Evolutionary conservation across 2,329 filamentous ascomycete genomes (phyloP), one percentile per base, ranked within the genome.

Genomic region (Pyrenophora tritici-repentis): DNA sequence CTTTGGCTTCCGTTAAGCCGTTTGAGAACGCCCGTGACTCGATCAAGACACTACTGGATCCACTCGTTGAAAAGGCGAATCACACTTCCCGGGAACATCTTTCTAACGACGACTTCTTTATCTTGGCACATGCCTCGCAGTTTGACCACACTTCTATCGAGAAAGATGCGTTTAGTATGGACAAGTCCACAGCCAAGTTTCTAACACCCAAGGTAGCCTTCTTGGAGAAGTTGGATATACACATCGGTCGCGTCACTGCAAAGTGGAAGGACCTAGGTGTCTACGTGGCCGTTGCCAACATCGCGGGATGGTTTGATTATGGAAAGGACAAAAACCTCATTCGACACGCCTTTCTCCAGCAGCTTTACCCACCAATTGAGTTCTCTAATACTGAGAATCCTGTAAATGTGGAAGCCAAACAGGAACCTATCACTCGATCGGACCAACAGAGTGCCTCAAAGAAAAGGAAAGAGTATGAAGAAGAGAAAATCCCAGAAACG

Each of bases 1-100:
- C 86, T 0, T 77, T 93, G 0, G 89, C 85, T 22, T 88, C 89
- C 0, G 77, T 83, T 0, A 79, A 85, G 2, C 85, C 86, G 0
- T 93, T 93, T 51, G 68, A 73, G 0, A 86, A 84, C n/a, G 85
- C 88, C 0, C 79, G 82, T 4, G 87, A 90, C 41, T 89, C 83
- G 0, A 85, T 92, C 32, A 78, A 86, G 68, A 90, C 86, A 0
- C 71, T 92, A 0, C 86, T 92, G 59, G 78, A 77, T 42, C 81
- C 81, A 0, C 73, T 80, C 20, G 67, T 83, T 34, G 71, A 76
- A 40, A 59, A 37, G 63, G 72, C 47, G 38, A 59, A 12, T 50
- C 48, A 61, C 13, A 53, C 68, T 6, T 63, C 68, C 29, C 69
- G 69, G 7, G 69, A 71, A 40, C 68, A 64, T 8, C 58, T 76